phyloP scores from a whole-genome alignment of 208 protist species.

The Jaenimonas drosophilae region DNA sequence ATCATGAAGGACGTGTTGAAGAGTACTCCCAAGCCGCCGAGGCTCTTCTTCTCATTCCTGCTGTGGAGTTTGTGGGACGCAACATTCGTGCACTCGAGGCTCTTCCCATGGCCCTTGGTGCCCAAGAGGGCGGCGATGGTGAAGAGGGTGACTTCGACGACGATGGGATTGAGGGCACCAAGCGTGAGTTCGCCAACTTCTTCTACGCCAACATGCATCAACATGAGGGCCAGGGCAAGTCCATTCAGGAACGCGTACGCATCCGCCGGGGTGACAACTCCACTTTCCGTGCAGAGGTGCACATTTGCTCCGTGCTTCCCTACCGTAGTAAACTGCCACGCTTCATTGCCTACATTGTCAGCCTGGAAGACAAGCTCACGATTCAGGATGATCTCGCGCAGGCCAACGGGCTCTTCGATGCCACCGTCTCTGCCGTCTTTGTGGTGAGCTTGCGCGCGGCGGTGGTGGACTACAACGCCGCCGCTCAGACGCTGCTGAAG shows the following conservation, averaged over 20 bases:
- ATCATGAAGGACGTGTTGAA: slow-evolving; percentile 5
- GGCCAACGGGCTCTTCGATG: neutral
- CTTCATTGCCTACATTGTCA: slow-evolving; percentile 11
- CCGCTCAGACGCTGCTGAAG: slow-evolving; percentile 6
- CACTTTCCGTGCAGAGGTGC: slow-evolving; percentile 1
- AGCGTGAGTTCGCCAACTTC: slow-evolving; percentile 3
- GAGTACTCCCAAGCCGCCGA: slow-evolving; percentile 10
- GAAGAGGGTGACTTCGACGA: slow-evolving; percentile 2
- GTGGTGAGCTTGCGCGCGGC: slow-evolving; percentile 4
- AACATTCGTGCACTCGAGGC: slow-evolving; percentile 8
- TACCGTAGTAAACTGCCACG: slow-evolving; percentile 1
- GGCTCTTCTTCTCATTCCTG: slow-evolving; percentile 2
- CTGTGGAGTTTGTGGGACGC: slow-evolving; percentile 4
- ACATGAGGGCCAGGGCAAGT: neutral
- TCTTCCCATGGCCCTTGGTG: neutral
- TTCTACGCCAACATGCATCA: slow-evolving; percentile 4
- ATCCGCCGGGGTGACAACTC: slow-evolving; percentile 7
- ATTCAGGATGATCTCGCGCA: neutral
- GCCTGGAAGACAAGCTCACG: slow-evolving; percentile 1
- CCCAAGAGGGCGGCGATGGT: slow-evolving; percentile 4
- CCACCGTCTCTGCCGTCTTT: slow-evolving; percentile 3
- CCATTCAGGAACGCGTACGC: slow-evolving; percentile 2
- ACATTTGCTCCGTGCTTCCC: slow-evolving; percentile 7
- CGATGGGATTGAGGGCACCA: too few species aligned
- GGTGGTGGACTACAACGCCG: slow-evolving; percentile 2